Percentiles rank a stretch among this genome's conserved stretches.
Conservation (phyloP, 345 rosid species). For the Citrus glauca region DNA sequence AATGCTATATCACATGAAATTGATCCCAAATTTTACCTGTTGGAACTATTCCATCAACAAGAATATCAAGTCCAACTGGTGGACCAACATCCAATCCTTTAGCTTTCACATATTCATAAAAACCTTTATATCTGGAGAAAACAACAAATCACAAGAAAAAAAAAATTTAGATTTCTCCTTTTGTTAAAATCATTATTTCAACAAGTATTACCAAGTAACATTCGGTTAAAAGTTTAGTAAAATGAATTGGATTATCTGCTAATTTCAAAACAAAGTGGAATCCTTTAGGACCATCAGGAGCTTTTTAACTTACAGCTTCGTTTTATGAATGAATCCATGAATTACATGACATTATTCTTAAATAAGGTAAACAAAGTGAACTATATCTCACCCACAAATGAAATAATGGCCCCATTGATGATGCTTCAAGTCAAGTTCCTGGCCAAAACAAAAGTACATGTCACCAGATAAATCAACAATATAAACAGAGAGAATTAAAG, state of each 20-base stretch:
- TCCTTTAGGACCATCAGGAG: not conserved
- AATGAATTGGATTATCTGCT: not conserved
- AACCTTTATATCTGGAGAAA: constrained; percentile 78
- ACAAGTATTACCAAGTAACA: not conserved
- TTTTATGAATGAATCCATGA: not conserved
- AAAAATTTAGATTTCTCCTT: not conserved
- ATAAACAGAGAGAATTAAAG: not conserved
- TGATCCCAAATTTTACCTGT: constrained; percentile 46
- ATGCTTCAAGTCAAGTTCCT: constrained; percentile 88
- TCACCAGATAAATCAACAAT: not conserved
- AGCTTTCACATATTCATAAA: constrained; percentile 62
- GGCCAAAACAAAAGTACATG: constrained; percentile 19
- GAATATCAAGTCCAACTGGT: constrained; percentile 81
- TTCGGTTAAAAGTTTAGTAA: not conserved
- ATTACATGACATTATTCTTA: too few species aligned
- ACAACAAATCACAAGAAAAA: not conserved
- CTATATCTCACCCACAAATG: constrained; percentile 72
- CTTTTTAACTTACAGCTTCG: not conserved
- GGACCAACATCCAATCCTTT: constrained; percentile 66
- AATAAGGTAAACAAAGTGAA: too few species aligned
- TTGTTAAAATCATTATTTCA: not conserved
- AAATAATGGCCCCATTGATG: constrained; percentile 97
- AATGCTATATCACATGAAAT: not conserved
- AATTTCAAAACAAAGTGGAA: not conserved
- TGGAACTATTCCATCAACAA: constrained; percentile 93